Percentiles rank a stretch among this genome's conserved stretches.
These are phyloP conservation scores for Amanita muscaria DNA, from an alignment of 768 basidiomycete genomes.

Conservation along the genomic window DNA sequence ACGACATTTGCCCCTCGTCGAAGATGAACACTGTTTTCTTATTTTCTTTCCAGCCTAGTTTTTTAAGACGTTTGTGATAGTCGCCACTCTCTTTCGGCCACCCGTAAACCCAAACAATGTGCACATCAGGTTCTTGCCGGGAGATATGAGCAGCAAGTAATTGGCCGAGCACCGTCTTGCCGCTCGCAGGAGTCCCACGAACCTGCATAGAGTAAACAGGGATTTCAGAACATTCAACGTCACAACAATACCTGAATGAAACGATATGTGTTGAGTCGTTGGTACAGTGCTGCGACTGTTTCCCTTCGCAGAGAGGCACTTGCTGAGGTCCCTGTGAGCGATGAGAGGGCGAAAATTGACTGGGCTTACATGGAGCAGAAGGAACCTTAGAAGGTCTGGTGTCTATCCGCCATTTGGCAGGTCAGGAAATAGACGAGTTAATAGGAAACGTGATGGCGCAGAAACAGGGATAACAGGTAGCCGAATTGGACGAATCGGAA, in stretches of 20 bases:
- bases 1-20: background rate
- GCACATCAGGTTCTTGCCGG: background rate
- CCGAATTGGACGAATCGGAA: no score
- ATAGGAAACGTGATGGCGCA: no score
- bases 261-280: background rate
- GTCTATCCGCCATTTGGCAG: no score
- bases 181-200: slow-evolving; percentile 4
- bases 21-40: background rate
- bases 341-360: background rate
- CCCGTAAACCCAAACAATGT: background rate
- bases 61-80: background rate
- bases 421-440: no score
- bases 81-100: background rate
- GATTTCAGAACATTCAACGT: background rate
- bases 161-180: background rate
- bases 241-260: slow-evolving; percentile 3
- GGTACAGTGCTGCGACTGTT: background rate
- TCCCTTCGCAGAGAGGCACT: background rate
- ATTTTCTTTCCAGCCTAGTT: background rate
- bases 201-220: slow-evolving; percentile 3
- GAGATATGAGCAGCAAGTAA: slow-evolving; percentile 1
- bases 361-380: background rate
- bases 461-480: no score
- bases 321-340: slow-evolving; percentile 1
- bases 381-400: no score